phyloP scores from a whole-genome alignment of 352 stramenopile genomes.

The Globisporangium radiosum region DNA sequence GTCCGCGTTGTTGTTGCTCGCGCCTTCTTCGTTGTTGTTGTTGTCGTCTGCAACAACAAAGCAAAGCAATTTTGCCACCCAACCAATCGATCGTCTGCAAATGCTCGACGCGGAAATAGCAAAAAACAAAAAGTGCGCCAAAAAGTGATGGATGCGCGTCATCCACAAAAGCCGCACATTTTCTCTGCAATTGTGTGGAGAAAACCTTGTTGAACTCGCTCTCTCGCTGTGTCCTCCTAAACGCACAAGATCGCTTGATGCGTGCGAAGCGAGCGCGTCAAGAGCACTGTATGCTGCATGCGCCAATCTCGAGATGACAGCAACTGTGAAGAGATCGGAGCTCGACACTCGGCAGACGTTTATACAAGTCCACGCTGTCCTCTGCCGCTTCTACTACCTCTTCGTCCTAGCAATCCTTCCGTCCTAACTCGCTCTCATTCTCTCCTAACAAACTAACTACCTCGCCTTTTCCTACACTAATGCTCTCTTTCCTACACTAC shows the following conservation, averaged over 20 bases:
- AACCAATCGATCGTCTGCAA: conserved; percentile 14
- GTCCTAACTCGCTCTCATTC: neutral
- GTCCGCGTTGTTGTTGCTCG: neutral
- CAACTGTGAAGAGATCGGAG: neutral
- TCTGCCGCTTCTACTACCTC: neutral
- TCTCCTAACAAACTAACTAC: neutral
- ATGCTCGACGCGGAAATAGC: conserved; percentile 1
- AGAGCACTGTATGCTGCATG: neutral
- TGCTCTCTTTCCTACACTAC: conserved; percentile 1
- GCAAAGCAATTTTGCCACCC: conserved; percentile 9
- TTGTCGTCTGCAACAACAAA: neutral
- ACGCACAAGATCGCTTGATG: no score
- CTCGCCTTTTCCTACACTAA: neutral
- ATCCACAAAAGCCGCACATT: neutral
- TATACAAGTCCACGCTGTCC: conserved; percentile 1
- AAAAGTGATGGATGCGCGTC: neutral
- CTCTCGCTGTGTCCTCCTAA: no score
- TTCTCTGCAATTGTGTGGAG: no score
- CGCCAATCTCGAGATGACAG: neutral
- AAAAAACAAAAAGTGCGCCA: neutral
- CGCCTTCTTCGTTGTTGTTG: conserved; percentile 1
- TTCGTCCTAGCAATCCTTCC: neutral
- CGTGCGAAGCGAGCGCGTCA: no score
- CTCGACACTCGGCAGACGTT: neutral
- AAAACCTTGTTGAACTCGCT: no score